Evolutionary conservation across 179 eudicot species (phyloP), one percentile per base, ranked within the genome.

Genomic region (Beta corolliflora): DNA sequence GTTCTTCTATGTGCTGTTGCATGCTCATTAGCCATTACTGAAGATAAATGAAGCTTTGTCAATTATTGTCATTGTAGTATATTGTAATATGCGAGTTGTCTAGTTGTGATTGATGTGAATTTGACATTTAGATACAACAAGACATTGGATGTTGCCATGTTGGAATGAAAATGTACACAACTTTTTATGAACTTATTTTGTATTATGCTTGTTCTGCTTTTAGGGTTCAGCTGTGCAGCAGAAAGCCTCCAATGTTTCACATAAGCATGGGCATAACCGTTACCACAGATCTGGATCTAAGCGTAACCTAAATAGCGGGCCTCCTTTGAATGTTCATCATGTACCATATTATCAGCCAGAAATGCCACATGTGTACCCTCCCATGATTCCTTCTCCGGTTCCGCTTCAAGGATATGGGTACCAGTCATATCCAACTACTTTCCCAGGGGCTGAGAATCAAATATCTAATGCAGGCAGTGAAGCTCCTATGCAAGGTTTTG

Each of bases 331-430:
- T 84, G 88, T 84, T 68, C 92, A 36, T 59, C 92, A 64, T 73
- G 84, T 88, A 65, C 92, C 93, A 56, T 96, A 86, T 85, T 89
- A 85, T 79, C 98, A 88, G 83, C 93, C 89, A 78, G 71, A 86
- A 48, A 63, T 84, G 61, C 88, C 93, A 61, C 98, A 89, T 71
- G 77, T 87, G 69, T 83, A 83, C 76, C 92, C 88, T 83, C 82
- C 91, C 41, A 84, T 91, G 91, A 89, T 89, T 74, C 89, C 94
- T 59, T 71, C 84, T 69, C 89, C 79, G 12, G 60, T 87, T 73
- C 87, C 90, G 5, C 83, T 86, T 70, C 89, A 88, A 66, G 99
- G 91, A 74, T 91, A 89, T 87, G 90, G 87, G 31, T 90, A 85
- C 81, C 95, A 82, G 79, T 88, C 92, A 48, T 83, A 69, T 71